These are phyloP conservation scores for Sporothrix curviconia DNA, from an alignment of 2,329 filamentous ascomycete species.

Conservation along the genomic window DNA sequence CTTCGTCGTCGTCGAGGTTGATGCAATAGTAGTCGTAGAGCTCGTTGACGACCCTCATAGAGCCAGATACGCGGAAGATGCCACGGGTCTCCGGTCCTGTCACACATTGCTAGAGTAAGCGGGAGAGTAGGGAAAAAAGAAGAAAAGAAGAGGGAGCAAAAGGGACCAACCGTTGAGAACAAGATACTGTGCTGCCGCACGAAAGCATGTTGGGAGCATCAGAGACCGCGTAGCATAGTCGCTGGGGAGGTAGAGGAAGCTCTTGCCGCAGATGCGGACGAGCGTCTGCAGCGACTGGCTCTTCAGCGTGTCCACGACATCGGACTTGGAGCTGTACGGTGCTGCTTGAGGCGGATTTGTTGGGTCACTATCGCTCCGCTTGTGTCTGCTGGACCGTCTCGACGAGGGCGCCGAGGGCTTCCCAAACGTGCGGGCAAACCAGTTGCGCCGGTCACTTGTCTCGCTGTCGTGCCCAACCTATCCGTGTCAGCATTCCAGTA, in stretches of 20 bases:
- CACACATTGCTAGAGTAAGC: no score
- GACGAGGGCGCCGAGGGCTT: constrained; percentile 23
- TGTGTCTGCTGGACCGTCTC: constrained; percentile 25
- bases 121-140: background rate
- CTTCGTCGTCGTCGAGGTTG: constrained; percentile 37
- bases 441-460: constrained; percentile 21
- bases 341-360: constrained; percentile 31
- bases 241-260: constrained; percentile 51
- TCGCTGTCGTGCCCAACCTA: constrained; percentile 11
- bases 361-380: constrained; percentile 50
- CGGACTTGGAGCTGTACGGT: constrained; percentile 36
- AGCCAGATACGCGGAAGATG: constrained; percentile 58
- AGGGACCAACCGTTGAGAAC: constrained; percentile 47
- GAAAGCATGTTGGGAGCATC: constrained; percentile 57
- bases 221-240: constrained; percentile 53
- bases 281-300: constrained; percentile 50
- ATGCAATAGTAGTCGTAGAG: constrained; percentile 60
- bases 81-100: constrained; percentile 43
- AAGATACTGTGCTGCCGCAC: constrained; percentile 59
- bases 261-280: constrained; percentile 57
- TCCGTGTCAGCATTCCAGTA: background rate
- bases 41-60: constrained; percentile 46
- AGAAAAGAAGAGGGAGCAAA: constrained; percentile 16
- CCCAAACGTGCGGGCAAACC: constrained; percentile 29
- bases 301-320: constrained; percentile 36